These are phyloP conservation scores for Solanum microdontum DNA, from an alignment of 257 asterid genomes.

Conservation along the genomic window DNA sequence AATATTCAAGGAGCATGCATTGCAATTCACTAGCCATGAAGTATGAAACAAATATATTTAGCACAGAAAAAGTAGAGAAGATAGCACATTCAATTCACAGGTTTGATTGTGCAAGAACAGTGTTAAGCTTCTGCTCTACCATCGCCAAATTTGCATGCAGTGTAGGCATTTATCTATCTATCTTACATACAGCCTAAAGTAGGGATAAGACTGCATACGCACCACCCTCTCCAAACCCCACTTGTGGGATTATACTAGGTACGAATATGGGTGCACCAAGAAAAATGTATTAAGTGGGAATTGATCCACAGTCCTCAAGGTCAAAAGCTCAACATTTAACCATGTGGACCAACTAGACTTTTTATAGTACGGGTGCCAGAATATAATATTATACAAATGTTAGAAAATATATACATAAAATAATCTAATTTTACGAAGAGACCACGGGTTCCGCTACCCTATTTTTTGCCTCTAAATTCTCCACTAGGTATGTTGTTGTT, in stretches of 20 bases:
- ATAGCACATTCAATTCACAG: not conserved
- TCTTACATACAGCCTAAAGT: not conserved
- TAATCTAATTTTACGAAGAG: not conserved
- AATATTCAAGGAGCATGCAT: not conserved
- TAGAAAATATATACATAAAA: not conserved
- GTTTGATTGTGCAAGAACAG: not conserved
- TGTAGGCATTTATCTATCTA: not conserved
- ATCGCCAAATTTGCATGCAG: not conserved
- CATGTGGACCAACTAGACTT: not conserved
- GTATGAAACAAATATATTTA: not conserved
- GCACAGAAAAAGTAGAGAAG: not conserved
- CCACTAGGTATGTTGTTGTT: not conserved
- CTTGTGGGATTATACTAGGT: not conserved
- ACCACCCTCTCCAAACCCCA: not conserved
- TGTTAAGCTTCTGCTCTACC: not conserved
- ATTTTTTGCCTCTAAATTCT: not conserved
- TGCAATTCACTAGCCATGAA: not conserved
- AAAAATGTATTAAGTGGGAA: no score
- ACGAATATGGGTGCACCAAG: no score
- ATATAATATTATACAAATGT: not conserved
- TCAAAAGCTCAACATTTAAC: not conserved
- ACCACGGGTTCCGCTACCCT: not conserved
- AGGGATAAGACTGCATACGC: not conserved
- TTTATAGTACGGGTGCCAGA: not conserved
- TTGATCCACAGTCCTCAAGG: not conserved